Base-by-base conservation (phyloP, 176 grass and related monocot species). In the Aegilops speltoides region DNA sequence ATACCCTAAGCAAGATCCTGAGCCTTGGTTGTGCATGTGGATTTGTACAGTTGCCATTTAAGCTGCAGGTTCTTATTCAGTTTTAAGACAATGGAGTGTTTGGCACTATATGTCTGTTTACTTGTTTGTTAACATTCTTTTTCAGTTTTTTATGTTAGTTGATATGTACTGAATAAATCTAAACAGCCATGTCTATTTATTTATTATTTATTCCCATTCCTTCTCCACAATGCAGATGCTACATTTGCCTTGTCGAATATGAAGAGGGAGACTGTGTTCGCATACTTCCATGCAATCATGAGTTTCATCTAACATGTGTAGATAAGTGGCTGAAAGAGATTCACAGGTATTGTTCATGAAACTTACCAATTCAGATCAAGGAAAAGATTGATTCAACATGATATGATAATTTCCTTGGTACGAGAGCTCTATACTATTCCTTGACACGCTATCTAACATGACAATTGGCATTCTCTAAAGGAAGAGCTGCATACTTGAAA, bases 291-390 rank as follows among this genome's bases (percentile, higher is more conserved):
- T 99, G 94, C 80, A 94, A 88, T 90, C 97, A 99, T 78, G 97
- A 99, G 63, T 99, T 99, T 87, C 97, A 99, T 91, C 85, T 91
- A 86, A 90, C 92, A 76, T 99, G 97, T 93, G 90, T 96, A 93
- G 97, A 99, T 81, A 99, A 99, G 90, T 99, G 93, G 97, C 80
- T 99, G 75, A 99, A 96, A 91, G 97, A 99, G 78, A 96, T 96
- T 87, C 97, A 99, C 82, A 96, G 97, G 97, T 99, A 94, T 83
- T 64, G 26, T 85, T n/a, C 15, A 79, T 41, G 7, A 82, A 82
- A 80, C 20, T 67, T 79, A 73, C 19, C 11, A 74, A 41, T 64
- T 31, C 38, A 68, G 56, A 41, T 69, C 8, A 84, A 50, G 31
- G 45, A 65, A 84, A 54, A 75, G 20, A 22, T 22, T 10, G 20